A percentile compares a stretch with the other conserved stretches of the same genome.
phyloP scores from a whole-genome alignment of 1,284 basidiomycete genomes.

The Ceratobasidium sp. region DNA sequence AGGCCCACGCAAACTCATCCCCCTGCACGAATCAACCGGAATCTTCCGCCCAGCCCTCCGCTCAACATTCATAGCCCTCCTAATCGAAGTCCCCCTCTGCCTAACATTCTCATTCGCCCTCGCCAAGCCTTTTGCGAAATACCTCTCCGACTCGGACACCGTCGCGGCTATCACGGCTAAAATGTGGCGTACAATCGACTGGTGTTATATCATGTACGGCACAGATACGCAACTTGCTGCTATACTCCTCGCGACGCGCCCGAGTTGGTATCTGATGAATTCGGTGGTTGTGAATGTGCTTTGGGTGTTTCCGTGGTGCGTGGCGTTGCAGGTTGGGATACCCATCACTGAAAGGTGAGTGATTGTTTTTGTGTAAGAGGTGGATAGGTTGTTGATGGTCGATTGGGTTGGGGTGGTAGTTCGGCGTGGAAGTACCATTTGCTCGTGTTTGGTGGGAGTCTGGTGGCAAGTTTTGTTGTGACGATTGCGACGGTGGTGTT shows the following conservation, averaged over 20 bases:
- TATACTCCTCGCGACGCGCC: constrained; percentile 51
- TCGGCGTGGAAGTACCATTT: constrained; percentile 52
- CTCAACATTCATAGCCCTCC: constrained; percentile 49
- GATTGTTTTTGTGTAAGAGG: no score
- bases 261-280: constrained; percentile 50
- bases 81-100: constrained; percentile 51
- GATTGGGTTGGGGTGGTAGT: background rate
- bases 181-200: constrained; percentile 50
- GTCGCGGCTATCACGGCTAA: constrained; percentile 49
- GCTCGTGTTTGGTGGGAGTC: constrained; percentile 50
- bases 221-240: constrained; percentile 51
- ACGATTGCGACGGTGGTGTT: constrained; percentile 36
- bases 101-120: constrained; percentile 49
- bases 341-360: constrained; percentile 48
- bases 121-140: constrained; percentile 49
- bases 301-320: constrained; percentile 53
- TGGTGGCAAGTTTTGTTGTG: constrained; percentile 48
- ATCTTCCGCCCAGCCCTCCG: constrained; percentile 50
- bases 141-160: constrained; percentile 48
- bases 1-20: constrained; percentile 29
- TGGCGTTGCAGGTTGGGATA: constrained; percentile 49
- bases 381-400: background rate
- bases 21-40: constrained; percentile 40
- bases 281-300: constrained; percentile 50
- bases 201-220: constrained; percentile 52